Evolutionary conservation across 768 basidiomycete genomes (phyloP), one percentile per base, ranked within the genome.

Genomic region (Cyathus striatus): DNA sequence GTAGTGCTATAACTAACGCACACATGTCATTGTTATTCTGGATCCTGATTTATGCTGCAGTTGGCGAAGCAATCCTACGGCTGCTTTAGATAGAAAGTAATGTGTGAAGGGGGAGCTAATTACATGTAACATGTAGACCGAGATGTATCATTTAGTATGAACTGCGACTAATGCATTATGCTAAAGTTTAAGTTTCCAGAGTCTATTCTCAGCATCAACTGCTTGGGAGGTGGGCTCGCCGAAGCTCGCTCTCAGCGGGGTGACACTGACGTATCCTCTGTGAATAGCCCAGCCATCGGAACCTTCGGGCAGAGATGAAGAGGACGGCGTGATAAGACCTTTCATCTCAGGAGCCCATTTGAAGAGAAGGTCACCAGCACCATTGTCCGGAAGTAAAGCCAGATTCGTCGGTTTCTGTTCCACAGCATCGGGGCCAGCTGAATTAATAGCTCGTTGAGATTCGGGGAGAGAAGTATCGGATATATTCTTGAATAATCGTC

Each of bases 211-310:
- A 18, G 65, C 32, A 30, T 66, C 58, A 17, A 51, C 38, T 35
- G 57, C 48, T 47, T 53, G 32, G 23, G 47, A 41, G 22, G 57
- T 51, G 49, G 82, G 78, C 56, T 90, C 86, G 6, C 77, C 87
- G 54, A 90, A 91, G 44, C 75, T 69, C 13, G 90, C 81, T 42
- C 79, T 72, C 42, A 92, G 61, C 3, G 90, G 88, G 18, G 90
- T 90, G 2, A 93, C 80, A 49, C 85, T 86, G 24, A 78, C 83
- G 50, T 68, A 78, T 4, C 83, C 87, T 45, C 79, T 70, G 44
- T 70, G 65, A 23, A 93, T 65, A 13, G 87, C 90, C 86, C 87
- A 90, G 0, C 77, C 80, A 60, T 96, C 92, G 7, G 86, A 81
- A 3, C 89, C 91, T 16, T 76, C 65, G 1, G 90, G 87, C n/a